Percentiles rank a stretch among this genome's conserved stretches.
Evolutionary conservation across 1,284 basidiomycete genomes (phyloP).

Genomic region (Jaminaea rosea): DNA sequence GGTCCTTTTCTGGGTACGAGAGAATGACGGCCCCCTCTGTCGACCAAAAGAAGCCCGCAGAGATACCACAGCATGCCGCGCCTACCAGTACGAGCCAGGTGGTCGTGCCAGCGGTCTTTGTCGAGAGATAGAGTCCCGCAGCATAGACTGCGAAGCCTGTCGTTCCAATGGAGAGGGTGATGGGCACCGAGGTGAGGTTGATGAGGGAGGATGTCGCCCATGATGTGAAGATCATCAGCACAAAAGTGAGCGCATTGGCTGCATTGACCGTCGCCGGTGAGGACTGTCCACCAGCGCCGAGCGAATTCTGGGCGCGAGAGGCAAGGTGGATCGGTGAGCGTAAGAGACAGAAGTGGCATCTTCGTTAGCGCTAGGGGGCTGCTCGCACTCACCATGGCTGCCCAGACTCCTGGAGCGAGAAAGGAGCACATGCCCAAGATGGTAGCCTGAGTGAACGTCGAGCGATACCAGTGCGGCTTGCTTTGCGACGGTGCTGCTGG

Average conservation of each 20-base stretch:
- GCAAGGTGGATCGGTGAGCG: no score
- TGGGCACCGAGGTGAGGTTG: constrained; percentile 32
- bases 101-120: constrained; percentile 13
- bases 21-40: constrained; percentile 28
- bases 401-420: constrained; percentile 45
- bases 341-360: no score
- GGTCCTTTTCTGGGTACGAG: constrained; percentile 40
- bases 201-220: constrained; percentile 25
- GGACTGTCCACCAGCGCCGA: constrained; percentile 42
- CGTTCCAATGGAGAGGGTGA: constrained; percentile 38
- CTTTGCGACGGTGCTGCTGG: no score
- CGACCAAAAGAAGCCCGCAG: constrained; percentile 45
- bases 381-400: no score
- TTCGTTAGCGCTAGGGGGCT: no score
- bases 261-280: constrained; percentile 39
- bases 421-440: constrained; percentile 47
- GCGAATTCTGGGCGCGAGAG: no score
- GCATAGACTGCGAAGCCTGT: constrained; percentile 46
- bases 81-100: constrained; percentile 48
- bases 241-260: constrained; percentile 47
- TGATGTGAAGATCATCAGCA: constrained; percentile 46
- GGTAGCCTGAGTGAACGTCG: constrained; percentile 33
- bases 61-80: constrained; percentile 46
- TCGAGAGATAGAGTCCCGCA: constrained; percentile 42
- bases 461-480: constrained; percentile 25